Base-by-base conservation (phyloP, 2,329 filamentous ascomycete genomes). In the Diaporthe citrichinensis region DNA sequence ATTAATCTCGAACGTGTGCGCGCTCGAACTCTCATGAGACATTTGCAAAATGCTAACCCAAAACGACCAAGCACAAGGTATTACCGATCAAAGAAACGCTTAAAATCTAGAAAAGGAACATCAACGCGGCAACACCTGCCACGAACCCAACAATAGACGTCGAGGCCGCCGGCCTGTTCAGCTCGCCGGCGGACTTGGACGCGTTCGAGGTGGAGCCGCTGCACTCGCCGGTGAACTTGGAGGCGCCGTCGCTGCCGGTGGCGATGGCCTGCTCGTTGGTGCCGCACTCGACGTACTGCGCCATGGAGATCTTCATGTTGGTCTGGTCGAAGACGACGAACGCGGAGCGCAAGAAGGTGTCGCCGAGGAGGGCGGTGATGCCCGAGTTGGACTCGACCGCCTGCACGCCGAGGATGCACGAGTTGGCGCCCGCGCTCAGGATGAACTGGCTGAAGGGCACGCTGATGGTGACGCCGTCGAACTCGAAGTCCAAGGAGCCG, bases 401-500 rank as follows among this genome's bases (percentile, higher is more conserved):
- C 59, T 77, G 55, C 15, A 80, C 76, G 71, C 79, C 80, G 46
- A 81, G 62, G 39, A 75, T 68, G 76, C 80, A 81, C 20, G n/a
- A 2, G 65, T 53, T 44, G 17, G 15, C 1, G 49, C 65, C 28
- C 46, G 68, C 75, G 49, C 76, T 57, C 76, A 79, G 80, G 57
- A 86, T 81, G 20, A 87, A 82, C 71, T 87, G 83, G 59, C 78
- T 81, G 51, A 86, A 78, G 49, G 82, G 77, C n/a, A 87, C 84
- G 51, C 80, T 81, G 78, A 87, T 84, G 44, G 76, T 79, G 67
- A 80, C 72, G 39, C 81, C 82, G 51, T 82, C 83, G 78, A 87
- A 87, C 49, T 80, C 80, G 57, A 85, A 87, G 77, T 84, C 82
- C 71, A 87, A 68, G 4, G 80, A 82, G 73, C 83, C 84, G 76